These are phyloP conservation scores for Apiosordaria backusii DNA, from an alignment of 495 filamentous ascomycete species.

Conservation along the genomic window DNA sequence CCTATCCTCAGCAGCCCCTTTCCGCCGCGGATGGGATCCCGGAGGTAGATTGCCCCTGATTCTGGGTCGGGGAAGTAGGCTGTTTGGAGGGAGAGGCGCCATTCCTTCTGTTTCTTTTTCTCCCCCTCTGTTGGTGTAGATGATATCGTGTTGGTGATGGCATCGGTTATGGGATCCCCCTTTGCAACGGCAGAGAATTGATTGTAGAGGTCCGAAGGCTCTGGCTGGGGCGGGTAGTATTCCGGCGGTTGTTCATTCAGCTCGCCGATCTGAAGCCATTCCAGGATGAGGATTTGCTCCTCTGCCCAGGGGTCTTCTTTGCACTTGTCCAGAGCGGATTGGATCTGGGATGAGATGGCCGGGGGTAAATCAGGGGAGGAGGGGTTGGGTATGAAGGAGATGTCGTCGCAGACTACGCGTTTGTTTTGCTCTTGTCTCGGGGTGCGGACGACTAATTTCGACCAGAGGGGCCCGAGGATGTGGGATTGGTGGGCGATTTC, in stretches of 20 bases:
- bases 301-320: not conserved
- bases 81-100: not conserved
- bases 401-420: not conserved
- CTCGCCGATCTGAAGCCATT: not conserved
- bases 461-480: not conserved
- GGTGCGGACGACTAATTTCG: not conserved
- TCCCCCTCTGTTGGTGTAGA: not conserved
- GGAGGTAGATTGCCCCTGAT: not conserved
- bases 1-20: not conserved
- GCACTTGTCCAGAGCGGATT: constrained; percentile 12
- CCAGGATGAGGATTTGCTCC: not conserved
- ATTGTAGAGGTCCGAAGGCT: not conserved
- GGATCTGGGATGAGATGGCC: not conserved
- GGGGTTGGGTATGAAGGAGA: not conserved
- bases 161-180: too few species aligned
- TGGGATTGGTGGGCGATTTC: not conserved
- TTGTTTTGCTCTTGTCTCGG: not conserved
- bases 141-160: too few species aligned
- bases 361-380: not conserved
- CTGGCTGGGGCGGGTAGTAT: not conserved
- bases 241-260: not conserved
- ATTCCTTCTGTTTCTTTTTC: not conserved
- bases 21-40: not conserved
- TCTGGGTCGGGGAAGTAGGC: not conserved
- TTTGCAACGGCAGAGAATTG: not conserved